Evolutionary conservation across 2,329 filamentous ascomycete genomes (phyloP), one percentile per base, ranked within the genome.

Genomic region (Eurotiales sp.): DNA sequence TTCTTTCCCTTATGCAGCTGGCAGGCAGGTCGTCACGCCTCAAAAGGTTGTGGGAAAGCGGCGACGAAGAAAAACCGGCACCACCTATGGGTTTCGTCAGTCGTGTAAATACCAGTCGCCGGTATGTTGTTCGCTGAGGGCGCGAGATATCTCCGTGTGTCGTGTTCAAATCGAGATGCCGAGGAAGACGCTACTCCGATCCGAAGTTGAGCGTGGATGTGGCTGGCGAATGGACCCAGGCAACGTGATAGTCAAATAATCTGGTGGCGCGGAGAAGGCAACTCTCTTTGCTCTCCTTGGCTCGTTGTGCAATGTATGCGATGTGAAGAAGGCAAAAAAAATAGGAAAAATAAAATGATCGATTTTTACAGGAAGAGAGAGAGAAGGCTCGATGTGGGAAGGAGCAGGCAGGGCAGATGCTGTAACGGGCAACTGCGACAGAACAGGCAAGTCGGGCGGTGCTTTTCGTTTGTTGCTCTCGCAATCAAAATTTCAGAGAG

Each of bases 401-500:
- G 29, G 29, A 11, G 42, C 32, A 34, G n/a, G 14, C 15, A 14
- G 42, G 37, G 39, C 27, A 49, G 29, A 29, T 25, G 39, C 47
- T 43, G 21, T 11, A 43, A 43, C n/a, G 14, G 47, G 47, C 47
- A 49, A 50, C n/a, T 42, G 46, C 46, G 46, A 49, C n/a, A n/a
- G n/a, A n/a, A n/a, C n/a, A n/a, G n/a, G n/a, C n/a, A n/a, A n/a
- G 25, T 19, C 46, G 25, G 37, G 15, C 12, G 5, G 25, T 27
- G 5, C 10, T 27, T 27, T 10, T 27, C 32, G 5, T 17, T 15
- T 15, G n/a, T 36, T 14, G 15, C 32, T 36, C 32, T n/a, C 32
- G 15, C 34, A 37, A 37, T 12, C 27, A 43, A 10, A 11, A 12
- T 12, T 3, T 23, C 37, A 41, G 17, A 15, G 6, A 17, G 32